Conservation (phyloP, 2,329 filamentous ascomycete genomes). For the Helotiales sp. region DNA sequence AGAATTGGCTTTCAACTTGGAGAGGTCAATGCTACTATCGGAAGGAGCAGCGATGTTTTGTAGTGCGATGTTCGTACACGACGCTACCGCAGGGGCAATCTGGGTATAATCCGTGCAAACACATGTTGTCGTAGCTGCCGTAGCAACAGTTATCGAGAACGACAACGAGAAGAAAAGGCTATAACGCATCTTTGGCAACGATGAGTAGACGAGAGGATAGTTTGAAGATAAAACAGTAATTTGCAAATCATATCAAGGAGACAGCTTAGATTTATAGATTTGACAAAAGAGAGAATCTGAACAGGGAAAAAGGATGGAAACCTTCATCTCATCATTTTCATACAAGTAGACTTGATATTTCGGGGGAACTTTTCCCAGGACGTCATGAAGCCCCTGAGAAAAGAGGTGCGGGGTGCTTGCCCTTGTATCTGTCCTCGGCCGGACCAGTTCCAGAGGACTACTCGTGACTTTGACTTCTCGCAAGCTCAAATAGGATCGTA, state of each 20-base stretch:
- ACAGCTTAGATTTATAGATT: neutral
- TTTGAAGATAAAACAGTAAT: neutral
- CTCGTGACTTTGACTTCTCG: neutral
- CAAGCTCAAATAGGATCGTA: neutral
- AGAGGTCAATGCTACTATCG: constrained; percentile 56
- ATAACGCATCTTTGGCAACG: constrained; percentile 15
- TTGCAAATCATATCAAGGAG: neutral
- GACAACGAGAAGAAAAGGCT: constrained; percentile 10
- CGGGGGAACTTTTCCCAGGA: neutral
- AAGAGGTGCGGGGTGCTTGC: neutral
- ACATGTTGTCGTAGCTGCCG: constrained; percentile 37
- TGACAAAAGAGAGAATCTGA: neutral
- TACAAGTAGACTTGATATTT: neutral
- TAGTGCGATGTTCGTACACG: constrained; percentile 56
- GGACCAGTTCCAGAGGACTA: neutral
- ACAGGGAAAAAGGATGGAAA: neutral
- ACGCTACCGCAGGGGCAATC: constrained; percentile 48
- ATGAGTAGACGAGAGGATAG: neutral
- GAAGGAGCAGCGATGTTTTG: constrained; percentile 56
- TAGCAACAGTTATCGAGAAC: neutral
- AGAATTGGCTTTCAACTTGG: constrained; percentile 50
- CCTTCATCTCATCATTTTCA: constrained; percentile 2
- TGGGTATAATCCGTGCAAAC: constrained; percentile 52
- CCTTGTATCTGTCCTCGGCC: neutral
- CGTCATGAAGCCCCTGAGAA: neutral